A percentile compares a stretch with the other conserved stretches of the same genome.
Evolutionary conservation across 2,329 filamentous ascomycete species (phyloP).

Genomic region (Microascus cirrosus): DNA sequence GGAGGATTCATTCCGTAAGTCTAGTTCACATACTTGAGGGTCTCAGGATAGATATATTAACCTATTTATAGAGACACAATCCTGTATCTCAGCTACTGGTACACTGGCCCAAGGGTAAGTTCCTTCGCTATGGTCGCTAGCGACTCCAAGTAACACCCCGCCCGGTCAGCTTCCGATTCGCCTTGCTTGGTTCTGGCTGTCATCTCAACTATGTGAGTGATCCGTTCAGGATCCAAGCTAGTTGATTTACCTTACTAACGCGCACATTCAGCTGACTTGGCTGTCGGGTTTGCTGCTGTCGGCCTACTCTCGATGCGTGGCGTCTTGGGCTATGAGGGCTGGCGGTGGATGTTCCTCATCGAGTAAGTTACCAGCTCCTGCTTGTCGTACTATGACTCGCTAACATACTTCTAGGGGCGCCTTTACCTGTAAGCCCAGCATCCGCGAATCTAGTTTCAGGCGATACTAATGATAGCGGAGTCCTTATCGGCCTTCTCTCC

Average conservation of each 20-base stretch:
- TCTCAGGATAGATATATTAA: neutral
- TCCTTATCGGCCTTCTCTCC: slow-evolving; percentile 37
- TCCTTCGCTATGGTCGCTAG: neutral
- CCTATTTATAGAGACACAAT: slow-evolving; percentile 23
- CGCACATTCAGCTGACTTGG: slow-evolving; percentile 21
- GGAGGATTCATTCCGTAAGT: slow-evolving; percentile 50
- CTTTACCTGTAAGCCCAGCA: neutral
- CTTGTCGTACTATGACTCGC: neutral
- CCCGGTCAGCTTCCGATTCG: slow-evolving; percentile 45
- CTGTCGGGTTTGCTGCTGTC: slow-evolving; percentile 43
- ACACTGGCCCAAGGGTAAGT: slow-evolving; percentile 41
- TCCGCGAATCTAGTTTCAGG: neutral
- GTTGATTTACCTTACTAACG: slow-evolving; percentile 8
- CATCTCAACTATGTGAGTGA: slow-evolving; percentile 15
- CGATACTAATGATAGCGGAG: slow-evolving; percentile 11
- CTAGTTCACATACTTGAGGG: slow-evolving; percentile 1
- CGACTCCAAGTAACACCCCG: slow-evolving; percentile 4
- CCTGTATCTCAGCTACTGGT: slow-evolving; percentile 59
- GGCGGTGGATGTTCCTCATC: slow-evolving; percentile 43
- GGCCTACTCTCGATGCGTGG: slow-evolving; percentile 44
- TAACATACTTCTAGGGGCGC: neutral
- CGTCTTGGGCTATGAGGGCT: slow-evolving; percentile 39
- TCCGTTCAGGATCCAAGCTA: neutral
- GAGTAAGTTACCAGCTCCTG: slow-evolving; percentile 15
- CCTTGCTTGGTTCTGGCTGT: slow-evolving; percentile 57